A percentile compares a stretch with the other conserved stretches of the same genome.
These are phyloP conservation scores for Dalbergia oliveri DNA, from an alignment of 306 rosid genomes.

Conservation along the genomic window DNA sequence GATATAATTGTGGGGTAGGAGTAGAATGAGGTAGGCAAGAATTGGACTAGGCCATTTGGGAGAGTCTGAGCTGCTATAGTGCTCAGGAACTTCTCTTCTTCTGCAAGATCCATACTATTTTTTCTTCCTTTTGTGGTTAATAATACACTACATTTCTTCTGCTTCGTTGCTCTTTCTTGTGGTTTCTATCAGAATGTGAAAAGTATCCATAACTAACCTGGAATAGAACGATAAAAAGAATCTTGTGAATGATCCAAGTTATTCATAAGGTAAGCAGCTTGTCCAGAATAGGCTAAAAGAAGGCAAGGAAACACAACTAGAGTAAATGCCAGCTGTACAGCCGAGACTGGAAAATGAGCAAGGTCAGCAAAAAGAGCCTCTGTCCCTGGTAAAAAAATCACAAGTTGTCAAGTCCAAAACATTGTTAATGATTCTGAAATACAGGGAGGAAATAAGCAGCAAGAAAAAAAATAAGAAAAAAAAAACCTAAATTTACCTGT, in stretches of 20 bases:
- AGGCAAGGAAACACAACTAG: slow-evolving; percentile 96
- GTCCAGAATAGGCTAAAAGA: slow-evolving; percentile 94
- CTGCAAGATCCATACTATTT: too few relatives aligned
- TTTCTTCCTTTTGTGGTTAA: too few relatives aligned
- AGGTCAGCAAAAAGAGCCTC: slow-evolving; percentile 98
- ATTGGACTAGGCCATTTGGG: too few relatives aligned
- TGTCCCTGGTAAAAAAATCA: slow-evolving; percentile 74
- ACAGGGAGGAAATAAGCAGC: slow-evolving; percentile 29
- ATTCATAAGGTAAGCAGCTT: slow-evolving; percentile 90
- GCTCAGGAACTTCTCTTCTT: too few relatives aligned
- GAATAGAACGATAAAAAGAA: slow-evolving; percentile 90
- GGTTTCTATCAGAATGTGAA: neutral
- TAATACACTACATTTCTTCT: too few relatives aligned
- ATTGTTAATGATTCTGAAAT: slow-evolving; percentile 30
- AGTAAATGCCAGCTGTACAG: slow-evolving; percentile 94
- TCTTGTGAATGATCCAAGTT: slow-evolving; percentile 59
- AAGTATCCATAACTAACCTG: slow-evolving; percentile 65
- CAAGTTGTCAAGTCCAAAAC: slow-evolving; percentile 46
- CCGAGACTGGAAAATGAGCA: slow-evolving; percentile 94
- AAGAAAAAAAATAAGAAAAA: neutral
- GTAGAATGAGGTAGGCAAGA: too few relatives aligned
- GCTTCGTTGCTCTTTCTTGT: too few relatives aligned
- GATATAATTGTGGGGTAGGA: too few relatives aligned
- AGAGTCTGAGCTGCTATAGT: too few relatives aligned
- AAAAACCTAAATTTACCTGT: slow-evolving; percentile 66